Base-by-base conservation (phyloP, 2,329 filamentous ascomycete species). In the Metarhizium humberi region DNA sequence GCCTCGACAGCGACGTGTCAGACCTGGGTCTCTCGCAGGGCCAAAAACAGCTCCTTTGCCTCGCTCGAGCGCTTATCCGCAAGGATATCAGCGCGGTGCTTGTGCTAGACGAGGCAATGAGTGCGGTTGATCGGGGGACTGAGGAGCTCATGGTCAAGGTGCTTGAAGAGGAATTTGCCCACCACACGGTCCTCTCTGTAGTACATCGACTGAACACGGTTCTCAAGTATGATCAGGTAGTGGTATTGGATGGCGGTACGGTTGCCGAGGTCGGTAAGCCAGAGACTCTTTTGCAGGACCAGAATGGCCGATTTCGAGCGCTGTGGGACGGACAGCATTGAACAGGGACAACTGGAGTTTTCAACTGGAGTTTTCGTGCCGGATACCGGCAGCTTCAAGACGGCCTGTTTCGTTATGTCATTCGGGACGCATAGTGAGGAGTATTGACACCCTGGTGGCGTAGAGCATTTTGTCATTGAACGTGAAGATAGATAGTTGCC, bases 101-200 rank as follows among this genome's bases (percentile, higher is more conserved):
- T 16, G 56, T 74, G 11, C 63, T 75, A 8, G 72, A 75, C 50
- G 72, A 75, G 61, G 64, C 70, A 3, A 71, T 67, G 18, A 59
- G 59, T 56, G 56, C 45, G 42, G 67, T 74, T 6, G 72, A 75
- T 51, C 50, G 63, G 29, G 64, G 68, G n/a, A 73, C 71, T 2
- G 71, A 73, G 51, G 61, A 64, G 36, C 54, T 61, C 14, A 72
- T 74, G 67, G 67, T 69, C 58, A 57, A 60, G 48, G 66, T 72
- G 3, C 68, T 74, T 42, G 55, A 59, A 13, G 53, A 61, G 14
- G 69, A 72, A 57, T 73, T 75, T 57, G 58, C 53, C 4, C 59
- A 54, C 8, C 71, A 71, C 59, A 88, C 85, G 0, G 75, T 87
- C 16, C 60, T 76, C 25, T 73, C 71, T 59, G 68, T 76, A 1